Percentiles rank a stretch among this genome's conserved stretches.
These are phyloP conservation scores for Elaeagnus macrophylla DNA, from an alignment of 306 rosid species.

Conservation along the genomic window DNA sequence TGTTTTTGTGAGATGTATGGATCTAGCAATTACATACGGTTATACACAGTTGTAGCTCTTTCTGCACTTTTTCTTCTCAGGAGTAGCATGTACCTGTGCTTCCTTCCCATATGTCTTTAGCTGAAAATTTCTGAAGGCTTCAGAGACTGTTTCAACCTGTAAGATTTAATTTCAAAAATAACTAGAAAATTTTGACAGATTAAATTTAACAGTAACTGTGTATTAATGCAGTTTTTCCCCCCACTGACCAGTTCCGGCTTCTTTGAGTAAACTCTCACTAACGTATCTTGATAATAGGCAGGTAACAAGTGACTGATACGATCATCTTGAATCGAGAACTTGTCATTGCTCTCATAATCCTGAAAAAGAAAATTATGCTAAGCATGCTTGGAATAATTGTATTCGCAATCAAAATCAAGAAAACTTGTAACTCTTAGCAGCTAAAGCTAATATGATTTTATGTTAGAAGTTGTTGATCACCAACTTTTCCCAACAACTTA, in stretches of 20 bases:
- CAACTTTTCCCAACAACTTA: too few species aligned
- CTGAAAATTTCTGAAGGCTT: conserved; percentile 81
- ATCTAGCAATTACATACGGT: too few species aligned
- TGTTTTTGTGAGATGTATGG: too few species aligned
- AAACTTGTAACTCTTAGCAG: neutral
- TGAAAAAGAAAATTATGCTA: conserved; percentile 21
- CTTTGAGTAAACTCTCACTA: conserved; percentile 82
- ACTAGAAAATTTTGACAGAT: neutral
- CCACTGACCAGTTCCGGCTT: conserved; percentile 68
- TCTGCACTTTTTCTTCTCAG: conserved; percentile 52
- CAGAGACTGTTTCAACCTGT: conserved; percentile 68
- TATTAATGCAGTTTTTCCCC: neutral
- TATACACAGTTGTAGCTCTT: neutral
- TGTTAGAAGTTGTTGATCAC: too few species aligned
- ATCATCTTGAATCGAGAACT: conserved; percentile 42
- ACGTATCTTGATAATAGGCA: conserved; percentile 63
- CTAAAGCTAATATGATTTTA: too few species aligned
- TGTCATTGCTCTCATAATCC: conserved; percentile 77
- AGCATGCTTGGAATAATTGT: neutral
- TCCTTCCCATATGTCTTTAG: conserved; percentile 49
- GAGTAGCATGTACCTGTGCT: conserved; percentile 69
- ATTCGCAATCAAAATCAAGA: too few species aligned
- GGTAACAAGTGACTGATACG: conserved; percentile 86
- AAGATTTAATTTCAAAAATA: neutral
- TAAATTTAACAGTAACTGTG: neutral